A percentile compares a stretch with the other conserved stretches of the same genome.
Conservation (phyloP, 352 stramenopile genomes). For the Aphanomyces invadans region DNA sequence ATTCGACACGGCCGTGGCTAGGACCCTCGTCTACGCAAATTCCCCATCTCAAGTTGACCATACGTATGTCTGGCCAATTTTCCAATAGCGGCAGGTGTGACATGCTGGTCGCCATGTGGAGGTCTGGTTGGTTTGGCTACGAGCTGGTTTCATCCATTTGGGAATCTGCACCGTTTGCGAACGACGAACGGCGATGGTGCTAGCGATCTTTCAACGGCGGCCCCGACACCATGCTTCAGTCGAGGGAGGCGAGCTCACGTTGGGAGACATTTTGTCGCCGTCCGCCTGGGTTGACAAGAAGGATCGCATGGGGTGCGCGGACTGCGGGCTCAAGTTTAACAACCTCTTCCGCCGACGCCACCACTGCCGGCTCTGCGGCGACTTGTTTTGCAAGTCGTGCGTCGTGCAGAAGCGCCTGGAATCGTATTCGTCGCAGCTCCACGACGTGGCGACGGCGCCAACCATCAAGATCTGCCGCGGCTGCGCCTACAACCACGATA, state of each 20-base stretch:
- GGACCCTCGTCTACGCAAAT: no score
- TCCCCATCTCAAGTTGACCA: no score
- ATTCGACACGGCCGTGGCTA: no score
- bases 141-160: no score
- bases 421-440: background rate
- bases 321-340: conserved; percentile 5
- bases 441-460: no score
- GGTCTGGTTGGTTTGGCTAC: no score
- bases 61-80: no score
- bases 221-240: background rate
- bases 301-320: background rate
- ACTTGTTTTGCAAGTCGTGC: conserved; percentile 23
- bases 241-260: background rate
- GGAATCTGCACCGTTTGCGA: no score
- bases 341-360: conserved; percentile 49
- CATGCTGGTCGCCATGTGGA: no score
- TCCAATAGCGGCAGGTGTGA: no score
- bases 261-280: background rate
- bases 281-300: conserved; percentile 3
- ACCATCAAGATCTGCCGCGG: conserved; percentile 7
- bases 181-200: no score
- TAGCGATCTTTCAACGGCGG: background rate
- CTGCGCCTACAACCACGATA: background rate
- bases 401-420: background rate
- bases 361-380: conserved; percentile 49